phyloP scores from a whole-genome alignment of 2,329 filamentous ascomycete genomes.

The Ceratocystis papillata region DNA sequence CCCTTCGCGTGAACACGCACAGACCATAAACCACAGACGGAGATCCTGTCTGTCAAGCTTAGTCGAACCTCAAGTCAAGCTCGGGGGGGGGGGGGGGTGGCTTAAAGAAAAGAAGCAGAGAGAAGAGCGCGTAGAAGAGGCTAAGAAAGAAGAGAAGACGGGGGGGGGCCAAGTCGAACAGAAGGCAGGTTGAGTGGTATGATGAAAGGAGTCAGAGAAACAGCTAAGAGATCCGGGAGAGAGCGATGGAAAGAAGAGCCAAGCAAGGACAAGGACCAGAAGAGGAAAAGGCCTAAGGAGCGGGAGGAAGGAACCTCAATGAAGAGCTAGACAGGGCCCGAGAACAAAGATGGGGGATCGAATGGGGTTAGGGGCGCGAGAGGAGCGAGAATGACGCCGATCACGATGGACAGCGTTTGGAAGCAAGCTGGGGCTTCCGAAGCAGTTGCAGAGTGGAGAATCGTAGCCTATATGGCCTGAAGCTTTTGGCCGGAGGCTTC shows the following conservation, averaged over 20 bases:
- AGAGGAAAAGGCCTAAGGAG: not conserved
- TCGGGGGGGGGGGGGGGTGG: too few species aligned
- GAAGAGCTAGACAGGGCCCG: not conserved
- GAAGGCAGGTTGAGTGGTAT: not conserved
- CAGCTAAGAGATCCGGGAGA: not conserved
- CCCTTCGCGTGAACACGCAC: not conserved
- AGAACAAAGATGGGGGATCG: constrained; percentile 7
- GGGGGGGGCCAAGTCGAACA: too few species aligned
- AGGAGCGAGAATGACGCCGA: not conserved
- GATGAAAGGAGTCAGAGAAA: constrained; percentile 1
- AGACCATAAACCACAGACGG: constrained; percentile 2
- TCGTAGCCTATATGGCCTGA: not conserved
- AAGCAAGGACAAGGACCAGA: not conserved
- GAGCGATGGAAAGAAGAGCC: not conserved
- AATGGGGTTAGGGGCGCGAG: not conserved
- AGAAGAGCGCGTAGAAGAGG: not conserved
- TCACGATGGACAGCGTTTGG: not conserved
- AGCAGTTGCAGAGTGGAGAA: not conserved
- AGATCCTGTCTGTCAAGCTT: not conserved
- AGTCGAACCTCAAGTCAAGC: too few species aligned
- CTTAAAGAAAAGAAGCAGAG: not conserved
- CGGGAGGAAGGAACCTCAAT: not conserved
- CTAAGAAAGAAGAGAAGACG: too few species aligned
- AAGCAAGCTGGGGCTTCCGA: not conserved
- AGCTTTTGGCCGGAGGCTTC: not conserved